Percentiles rank a stretch among this genome's conserved stretches.
These are phyloP conservation scores for Termitomyces titanicus DNA, from an alignment of 768 basidiomycete genomes.

Conservation along the genomic window DNA sequence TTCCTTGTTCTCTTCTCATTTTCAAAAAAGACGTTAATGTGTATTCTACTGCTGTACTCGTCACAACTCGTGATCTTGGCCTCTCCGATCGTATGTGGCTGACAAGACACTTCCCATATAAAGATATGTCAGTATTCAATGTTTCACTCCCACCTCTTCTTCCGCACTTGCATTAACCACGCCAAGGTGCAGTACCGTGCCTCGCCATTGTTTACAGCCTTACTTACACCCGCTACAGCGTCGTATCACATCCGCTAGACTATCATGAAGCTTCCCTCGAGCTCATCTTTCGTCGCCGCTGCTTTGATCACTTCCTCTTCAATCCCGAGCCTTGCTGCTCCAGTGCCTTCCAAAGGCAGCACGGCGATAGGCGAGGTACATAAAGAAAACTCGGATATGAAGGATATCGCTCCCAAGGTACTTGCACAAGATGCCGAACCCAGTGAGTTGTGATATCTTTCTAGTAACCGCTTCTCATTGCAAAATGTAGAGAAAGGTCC, in stretches of 20 bases:
- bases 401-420: no score
- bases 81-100: background rate
- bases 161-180: slow-evolving; percentile 8
- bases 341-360: slow-evolving; percentile 24
- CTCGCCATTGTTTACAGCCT: background rate
- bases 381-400: no score
- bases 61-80: no score
- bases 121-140: background rate
- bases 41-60: background rate
- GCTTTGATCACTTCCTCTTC: slow-evolving; percentile 49
- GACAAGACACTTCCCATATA: background rate
- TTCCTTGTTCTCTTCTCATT: background rate
- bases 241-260: slow-evolving; percentile 1
- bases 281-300: slow-evolving; percentile 46
- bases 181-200: background rate
- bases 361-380: slow-evolving; percentile 17
- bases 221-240: background rate
- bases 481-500: background rate
- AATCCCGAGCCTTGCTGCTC: slow-evolving; percentile 42
- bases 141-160: slow-evolving; percentile 5
- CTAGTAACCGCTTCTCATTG: background rate
- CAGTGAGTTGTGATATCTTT: background rate
- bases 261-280: slow-evolving; percentile 44
- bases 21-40: background rate
- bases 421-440: no score